Percentiles rank a stretch among this genome's conserved stretches.
phyloP scores from a whole-genome alignment of 176 grass and related monocot species.

The Miscanthus lutarioriparius region DNA sequence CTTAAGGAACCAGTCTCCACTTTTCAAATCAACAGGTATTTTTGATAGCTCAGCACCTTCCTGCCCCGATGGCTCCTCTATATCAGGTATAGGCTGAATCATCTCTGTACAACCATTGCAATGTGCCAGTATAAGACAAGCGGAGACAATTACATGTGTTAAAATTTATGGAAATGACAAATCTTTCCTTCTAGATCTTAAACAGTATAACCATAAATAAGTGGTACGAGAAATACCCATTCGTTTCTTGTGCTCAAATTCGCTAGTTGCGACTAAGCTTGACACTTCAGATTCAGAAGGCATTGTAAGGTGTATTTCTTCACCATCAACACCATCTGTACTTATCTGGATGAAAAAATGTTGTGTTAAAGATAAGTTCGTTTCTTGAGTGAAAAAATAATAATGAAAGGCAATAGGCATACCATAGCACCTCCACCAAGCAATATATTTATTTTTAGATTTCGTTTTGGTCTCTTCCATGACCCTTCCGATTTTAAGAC shows the following conservation, averaged over 20 bases:
- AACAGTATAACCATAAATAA: slow-evolving; percentile 2
- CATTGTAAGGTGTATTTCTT: slow-evolving; percentile 63
- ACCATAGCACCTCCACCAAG: slow-evolving; percentile 89
- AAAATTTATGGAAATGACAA: background rate
- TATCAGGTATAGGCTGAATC: slow-evolving; percentile 62
- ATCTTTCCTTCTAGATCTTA: background rate
- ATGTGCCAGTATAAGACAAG: background rate
- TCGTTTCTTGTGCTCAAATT: slow-evolving; percentile 57
- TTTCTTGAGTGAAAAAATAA: background rate
- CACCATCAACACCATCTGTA: slow-evolving; percentile 72
- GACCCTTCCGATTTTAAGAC: slow-evolving; percentile 71
- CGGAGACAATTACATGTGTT: background rate
- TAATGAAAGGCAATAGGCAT: slow-evolving; percentile 9
- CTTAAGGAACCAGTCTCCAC: slow-evolving; percentile 81
- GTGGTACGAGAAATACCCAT: slow-evolving; percentile 49
- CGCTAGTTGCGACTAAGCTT: slow-evolving; percentile 59
- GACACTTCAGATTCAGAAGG: slow-evolving; percentile 61
- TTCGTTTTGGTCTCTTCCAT: slow-evolving; percentile 62
- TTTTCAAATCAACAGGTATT: slow-evolving; percentile 81
- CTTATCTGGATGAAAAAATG: slow-evolving; percentile 54
- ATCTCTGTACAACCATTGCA: slow-evolving; percentile 55
- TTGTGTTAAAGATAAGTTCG: background rate
- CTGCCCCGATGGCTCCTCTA: slow-evolving; percentile 51
- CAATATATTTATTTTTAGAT: slow-evolving; percentile 63
- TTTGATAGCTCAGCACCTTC: slow-evolving; percentile 80